Evolutionary conservation across 208 protist genomes (phyloP).

Genomic region (Trichomonas vaginalis): DNA sequence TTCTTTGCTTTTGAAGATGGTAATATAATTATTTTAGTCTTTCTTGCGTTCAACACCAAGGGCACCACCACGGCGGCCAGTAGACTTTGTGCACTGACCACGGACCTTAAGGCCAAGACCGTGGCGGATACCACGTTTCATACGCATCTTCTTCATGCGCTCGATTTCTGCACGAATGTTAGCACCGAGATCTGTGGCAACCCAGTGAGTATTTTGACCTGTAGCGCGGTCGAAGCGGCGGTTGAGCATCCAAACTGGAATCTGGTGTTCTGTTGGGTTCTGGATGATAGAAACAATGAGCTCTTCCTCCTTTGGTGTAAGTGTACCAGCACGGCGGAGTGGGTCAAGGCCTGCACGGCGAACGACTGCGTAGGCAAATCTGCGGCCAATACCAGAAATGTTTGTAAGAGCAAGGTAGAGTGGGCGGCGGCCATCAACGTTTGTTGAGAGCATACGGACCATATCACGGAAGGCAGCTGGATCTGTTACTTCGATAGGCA

Average conservation of each 20-base stretch:
- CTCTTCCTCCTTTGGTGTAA: neutral
- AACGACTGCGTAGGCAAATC: neutral
- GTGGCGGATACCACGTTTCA: constrained; percentile 19
- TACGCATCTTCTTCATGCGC: constrained; percentile 17
- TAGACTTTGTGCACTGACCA: constrained; percentile 19
- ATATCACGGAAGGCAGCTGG: constrained; percentile 15
- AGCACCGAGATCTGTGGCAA: neutral
- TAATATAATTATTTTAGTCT: too few relatives aligned
- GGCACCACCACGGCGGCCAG: neutral
- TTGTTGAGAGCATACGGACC: constrained; percentile 18
- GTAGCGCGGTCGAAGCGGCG: neutral
- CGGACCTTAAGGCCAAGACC: neutral
- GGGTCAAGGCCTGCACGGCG: neutral
- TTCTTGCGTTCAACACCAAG: constrained; percentile 20
- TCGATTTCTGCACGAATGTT: neutral
- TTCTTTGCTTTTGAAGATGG: too few relatives aligned
- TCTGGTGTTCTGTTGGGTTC: constrained; percentile 13
- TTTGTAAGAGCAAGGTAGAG: neutral
- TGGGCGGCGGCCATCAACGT: neutral
- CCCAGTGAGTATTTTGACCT: neutral
- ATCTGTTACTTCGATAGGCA: neutral
- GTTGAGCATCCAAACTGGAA: constrained; percentile 14
- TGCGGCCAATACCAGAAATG: constrained; percentile 12
- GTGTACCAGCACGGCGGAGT: constrained; percentile 11
- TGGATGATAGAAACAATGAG: neutral